Conservation (phyloP, 139 green algal species). For the Microglena sp. region DNA sequence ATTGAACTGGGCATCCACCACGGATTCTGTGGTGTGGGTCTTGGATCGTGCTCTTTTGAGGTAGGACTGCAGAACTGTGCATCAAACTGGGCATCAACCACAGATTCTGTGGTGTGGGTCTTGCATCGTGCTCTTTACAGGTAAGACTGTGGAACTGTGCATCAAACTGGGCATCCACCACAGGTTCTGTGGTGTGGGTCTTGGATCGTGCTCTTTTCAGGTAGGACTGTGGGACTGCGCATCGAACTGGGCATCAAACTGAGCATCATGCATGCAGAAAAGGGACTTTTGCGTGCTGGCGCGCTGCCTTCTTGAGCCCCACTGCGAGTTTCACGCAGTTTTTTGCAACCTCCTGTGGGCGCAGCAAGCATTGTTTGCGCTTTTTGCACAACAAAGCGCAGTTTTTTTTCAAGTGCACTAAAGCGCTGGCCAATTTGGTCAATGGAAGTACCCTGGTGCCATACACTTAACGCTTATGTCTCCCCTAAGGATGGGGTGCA, state of each 20-base stretch:
- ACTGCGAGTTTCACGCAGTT: no score
- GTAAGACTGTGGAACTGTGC: conserved; percentile 8
- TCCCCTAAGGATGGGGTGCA: no score
- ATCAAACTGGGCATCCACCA: background rate
- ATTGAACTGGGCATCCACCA: background rate
- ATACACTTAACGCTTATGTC: no score
- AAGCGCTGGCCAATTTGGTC: no score
- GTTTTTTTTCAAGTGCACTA: no score
- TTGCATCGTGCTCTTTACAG: conserved; percentile 76
- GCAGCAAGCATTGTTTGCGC: no score
- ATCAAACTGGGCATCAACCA: background rate
- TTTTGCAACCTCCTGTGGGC: no score
- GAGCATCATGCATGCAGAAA: no score
- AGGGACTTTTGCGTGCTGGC: no score
- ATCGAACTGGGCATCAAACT: background rate
- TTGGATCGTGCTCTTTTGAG: conserved; percentile 76
- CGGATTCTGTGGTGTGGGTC: conserved; percentile 31
- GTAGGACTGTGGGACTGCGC: conserved; percentile 7
- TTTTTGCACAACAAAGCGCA: no score
- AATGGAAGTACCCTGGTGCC: no score
- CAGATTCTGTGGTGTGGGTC: conserved; percentile 32
- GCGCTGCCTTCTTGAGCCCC: no score
- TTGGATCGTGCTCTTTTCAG: conserved; percentile 76
- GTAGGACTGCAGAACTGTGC: conserved; percentile 8
- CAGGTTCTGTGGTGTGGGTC: conserved; percentile 32